These are phyloP conservation scores for Hemileccinum rubropunctum DNA, from an alignment of 768 basidiomycete genomes.

Conservation along the genomic window DNA sequence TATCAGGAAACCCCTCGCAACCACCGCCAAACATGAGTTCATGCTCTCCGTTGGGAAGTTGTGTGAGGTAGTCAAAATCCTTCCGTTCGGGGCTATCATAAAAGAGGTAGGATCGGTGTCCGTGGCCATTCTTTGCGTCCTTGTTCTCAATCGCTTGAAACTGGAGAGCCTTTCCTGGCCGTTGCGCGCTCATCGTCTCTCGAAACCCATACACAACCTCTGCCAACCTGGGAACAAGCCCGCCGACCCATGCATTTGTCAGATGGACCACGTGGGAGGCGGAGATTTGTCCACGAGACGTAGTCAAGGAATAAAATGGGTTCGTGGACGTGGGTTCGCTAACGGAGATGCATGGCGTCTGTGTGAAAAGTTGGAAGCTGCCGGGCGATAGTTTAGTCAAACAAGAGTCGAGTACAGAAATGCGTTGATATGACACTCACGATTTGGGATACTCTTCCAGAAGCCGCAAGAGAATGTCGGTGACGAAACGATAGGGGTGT, in stretches of 20 bases:
- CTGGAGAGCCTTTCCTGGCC: conserved; percentile 41
- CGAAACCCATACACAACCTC: conserved; percentile 35
- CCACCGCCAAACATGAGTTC: conserved; percentile 72
- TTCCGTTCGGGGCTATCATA: conserved; percentile 39
- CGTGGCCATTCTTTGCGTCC: conserved; percentile 27
- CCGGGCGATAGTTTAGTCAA: background rate
- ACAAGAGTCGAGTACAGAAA: background rate
- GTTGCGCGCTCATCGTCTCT: conserved; percentile 64
- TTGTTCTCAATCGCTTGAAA: conserved; percentile 2
- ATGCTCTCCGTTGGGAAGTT: conserved; percentile 43
- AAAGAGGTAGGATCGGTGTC: conserved; percentile 58
- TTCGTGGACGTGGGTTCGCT: conserved; percentile 19
- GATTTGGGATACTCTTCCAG: conserved; percentile 44
- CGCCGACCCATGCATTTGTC: conserved; percentile 52
- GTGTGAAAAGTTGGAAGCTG: conserved; percentile 44
- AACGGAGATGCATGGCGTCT: conserved; percentile 40
- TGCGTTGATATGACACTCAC: conserved; percentile 21
- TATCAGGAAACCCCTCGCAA: conserved; percentile 28
- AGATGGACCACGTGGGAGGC: conserved; percentile 48
- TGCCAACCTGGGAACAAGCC: conserved; percentile 42
- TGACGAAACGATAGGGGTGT: conserved; percentile 70
- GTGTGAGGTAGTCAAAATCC: conserved; percentile 68
- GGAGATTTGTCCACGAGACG: conserved; percentile 39
- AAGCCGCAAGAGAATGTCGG: conserved; percentile 53
- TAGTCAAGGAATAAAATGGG: conserved; percentile 39